Percentiles rank a stretch among this genome's conserved stretches.
Conservation (phyloP, 208 protist species). For the Leishmania martiniquensis region DNA sequence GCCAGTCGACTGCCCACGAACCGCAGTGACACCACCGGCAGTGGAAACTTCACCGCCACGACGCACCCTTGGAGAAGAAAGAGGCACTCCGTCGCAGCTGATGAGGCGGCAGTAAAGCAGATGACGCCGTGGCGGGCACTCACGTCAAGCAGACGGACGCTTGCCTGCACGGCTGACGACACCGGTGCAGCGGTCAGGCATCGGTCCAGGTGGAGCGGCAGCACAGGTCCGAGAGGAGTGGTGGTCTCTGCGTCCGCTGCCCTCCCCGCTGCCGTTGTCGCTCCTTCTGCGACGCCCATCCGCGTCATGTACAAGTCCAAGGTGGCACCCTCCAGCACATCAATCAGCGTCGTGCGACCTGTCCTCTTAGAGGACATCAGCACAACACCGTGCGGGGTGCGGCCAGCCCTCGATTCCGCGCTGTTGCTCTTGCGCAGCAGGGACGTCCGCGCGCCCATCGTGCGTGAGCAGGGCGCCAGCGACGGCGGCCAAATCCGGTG, state of each 20-base stretch:
- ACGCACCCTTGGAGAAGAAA: constrained; percentile 29
- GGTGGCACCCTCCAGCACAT: constrained; percentile 29
- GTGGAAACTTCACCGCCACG: constrained; percentile 39
- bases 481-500: constrained; percentile 27
- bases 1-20: constrained; percentile 24
- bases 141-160: constrained; percentile 25
- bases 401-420: not conserved
- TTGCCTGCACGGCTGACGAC: not conserved
- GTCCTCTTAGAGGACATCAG: constrained; percentile 18
- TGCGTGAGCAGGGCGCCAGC: constrained; percentile 11
- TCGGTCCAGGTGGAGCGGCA: constrained; percentile 29
- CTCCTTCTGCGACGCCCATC: constrained; percentile 2
- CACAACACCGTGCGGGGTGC: constrained; percentile 17
- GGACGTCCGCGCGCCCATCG: not conserved
- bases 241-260: too few species aligned
- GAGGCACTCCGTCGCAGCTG: constrained; percentile 2
- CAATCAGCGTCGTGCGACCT: constrained; percentile 20
- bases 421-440: not conserved
- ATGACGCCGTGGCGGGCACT: constrained; percentile 14
- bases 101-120: constrained; percentile 11
- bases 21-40: constrained; percentile 25
- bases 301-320: constrained; percentile 29
- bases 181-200: constrained; percentile 13
- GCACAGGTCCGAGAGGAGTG: not conserved
- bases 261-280: not conserved